Conservation (phyloP, 176 grass and related monocot species). For the Pontederia paniculata region DNA sequence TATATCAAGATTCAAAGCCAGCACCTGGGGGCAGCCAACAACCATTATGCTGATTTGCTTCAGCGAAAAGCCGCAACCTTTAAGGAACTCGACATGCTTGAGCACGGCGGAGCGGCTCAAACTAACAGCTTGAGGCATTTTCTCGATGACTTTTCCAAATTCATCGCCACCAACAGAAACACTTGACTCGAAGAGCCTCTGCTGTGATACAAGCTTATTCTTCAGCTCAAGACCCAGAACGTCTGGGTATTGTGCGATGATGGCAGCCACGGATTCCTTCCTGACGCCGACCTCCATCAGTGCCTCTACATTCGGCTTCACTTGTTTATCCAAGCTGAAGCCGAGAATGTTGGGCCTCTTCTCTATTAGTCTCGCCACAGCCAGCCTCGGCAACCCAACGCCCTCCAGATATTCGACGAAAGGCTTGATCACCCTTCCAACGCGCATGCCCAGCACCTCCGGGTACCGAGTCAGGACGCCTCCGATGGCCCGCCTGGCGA, state of each 20-base stretch:
- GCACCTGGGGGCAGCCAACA: constrained; percentile 42
- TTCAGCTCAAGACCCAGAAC: constrained; percentile 48
- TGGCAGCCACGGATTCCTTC: constrained; percentile 38
- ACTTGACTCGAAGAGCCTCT: constrained; percentile 49
- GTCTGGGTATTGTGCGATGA: constrained; percentile 43
- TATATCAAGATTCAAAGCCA: constrained; percentile 62
- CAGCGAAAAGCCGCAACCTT: constrained; percentile 40
- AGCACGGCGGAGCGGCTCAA: constrained; percentile 37
- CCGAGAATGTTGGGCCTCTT: constrained; percentile 52
- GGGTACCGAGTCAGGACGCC: constrained; percentile 45
- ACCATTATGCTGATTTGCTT: constrained; percentile 63
- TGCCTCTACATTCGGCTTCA: constrained; percentile 42
- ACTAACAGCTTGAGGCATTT: constrained; percentile 61
- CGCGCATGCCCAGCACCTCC: constrained; percentile 53
- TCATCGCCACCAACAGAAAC: constrained; percentile 46
- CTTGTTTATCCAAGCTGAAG: constrained; percentile 44
- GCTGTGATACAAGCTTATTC: constrained; percentile 39
- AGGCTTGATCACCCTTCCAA: constrained; percentile 63
- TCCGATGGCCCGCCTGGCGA: constrained; percentile 38
- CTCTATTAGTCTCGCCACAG: constrained; percentile 38
- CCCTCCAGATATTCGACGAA: constrained; percentile 55
- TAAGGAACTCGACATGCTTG: constrained; percentile 72
- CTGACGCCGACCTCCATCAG: constrained; percentile 48
- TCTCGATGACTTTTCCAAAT: constrained; percentile 59
- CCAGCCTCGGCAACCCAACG: constrained; percentile 42